These are phyloP conservation scores for Microdochium trichocladiopsis DNA, from an alignment of 2,329 filamentous ascomycete genomes.

Conservation along the genomic window DNA sequence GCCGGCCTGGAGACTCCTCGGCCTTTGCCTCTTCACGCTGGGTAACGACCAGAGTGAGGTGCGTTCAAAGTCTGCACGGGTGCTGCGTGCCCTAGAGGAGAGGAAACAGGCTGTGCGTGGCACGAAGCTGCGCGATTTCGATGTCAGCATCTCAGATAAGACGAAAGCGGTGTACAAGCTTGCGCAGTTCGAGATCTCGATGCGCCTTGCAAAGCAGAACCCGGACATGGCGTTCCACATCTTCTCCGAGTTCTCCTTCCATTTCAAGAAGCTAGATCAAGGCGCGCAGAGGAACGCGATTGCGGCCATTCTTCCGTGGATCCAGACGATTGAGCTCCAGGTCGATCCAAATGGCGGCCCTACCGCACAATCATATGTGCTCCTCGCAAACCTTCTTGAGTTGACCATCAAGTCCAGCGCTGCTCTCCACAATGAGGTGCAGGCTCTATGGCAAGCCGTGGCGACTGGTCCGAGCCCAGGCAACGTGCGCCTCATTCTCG, in stretches of 20 bases:
- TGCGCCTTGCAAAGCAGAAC: slow-evolving; percentile 80
- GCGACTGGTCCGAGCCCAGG: slow-evolving; percentile 88
- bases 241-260: slow-evolving; percentile 90
- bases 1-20: slow-evolving; percentile 85
- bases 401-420: slow-evolving; percentile 91
- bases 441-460: slow-evolving; percentile 93
- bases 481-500: slow-evolving; percentile 88
- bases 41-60: slow-evolving; percentile 89
- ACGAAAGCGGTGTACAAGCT: slow-evolving; percentile 97
- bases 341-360: slow-evolving; percentile 87
- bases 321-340: slow-evolving; percentile 88
- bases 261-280: slow-evolving; percentile 81
- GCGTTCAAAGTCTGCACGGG: slow-evolving; percentile 75
- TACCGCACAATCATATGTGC: slow-evolving; percentile 86
- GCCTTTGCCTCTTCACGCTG: slow-evolving; percentile 82
- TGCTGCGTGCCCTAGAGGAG: slow-evolving; percentile 76
- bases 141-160: slow-evolving; percentile 97
- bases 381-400: slow-evolving; percentile 90
- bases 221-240: slow-evolving; percentile 85
- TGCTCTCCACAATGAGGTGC: slow-evolving; percentile 89
- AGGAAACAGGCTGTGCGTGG: slow-evolving; percentile 65
- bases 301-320: slow-evolving; percentile 90
- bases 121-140: slow-evolving; percentile 92
- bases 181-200: slow-evolving; percentile 94
- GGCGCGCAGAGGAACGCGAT: slow-evolving; percentile 89